phyloP scores from a whole-genome alignment of 2,329 filamentous ascomycete genomes.

The Stachybotrys chlorohalonatus region DNA sequence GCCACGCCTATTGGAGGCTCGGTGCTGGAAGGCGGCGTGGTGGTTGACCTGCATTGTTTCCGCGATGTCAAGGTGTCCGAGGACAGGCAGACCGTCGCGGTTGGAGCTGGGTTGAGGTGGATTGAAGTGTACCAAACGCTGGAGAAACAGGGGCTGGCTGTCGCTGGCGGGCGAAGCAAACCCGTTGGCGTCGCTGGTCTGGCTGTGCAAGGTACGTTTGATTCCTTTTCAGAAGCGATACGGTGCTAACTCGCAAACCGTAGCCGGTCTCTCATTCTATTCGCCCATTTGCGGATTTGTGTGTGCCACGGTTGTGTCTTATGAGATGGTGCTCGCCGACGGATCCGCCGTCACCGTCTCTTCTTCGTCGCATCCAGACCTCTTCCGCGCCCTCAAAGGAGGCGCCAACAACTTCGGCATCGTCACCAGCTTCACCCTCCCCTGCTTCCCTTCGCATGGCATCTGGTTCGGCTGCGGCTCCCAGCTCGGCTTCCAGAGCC shows the following conservation, averaged over 20 bases:
- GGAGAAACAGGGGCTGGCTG: not conserved
- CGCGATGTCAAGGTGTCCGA: not conserved
- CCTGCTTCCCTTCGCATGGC: constrained; percentile 9
- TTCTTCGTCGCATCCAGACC: constrained; percentile 15
- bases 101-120: not conserved
- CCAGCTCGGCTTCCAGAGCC: not conserved
- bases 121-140: not conserved
- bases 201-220: not conserved
- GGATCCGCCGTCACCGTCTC: constrained; percentile 29
- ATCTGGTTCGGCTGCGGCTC: constrained; percentile 2
- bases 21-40: not conserved
- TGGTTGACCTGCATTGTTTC: not conserved
- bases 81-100: not conserved
- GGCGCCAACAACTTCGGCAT: constrained; percentile 35
- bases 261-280: constrained; percentile 2
- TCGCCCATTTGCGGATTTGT: constrained; percentile 1
- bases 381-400: constrained; percentile 34
- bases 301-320: not conserved
- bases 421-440: constrained; percentile 20
- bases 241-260: not conserved
- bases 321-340: constrained; percentile 29
- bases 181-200: constrained; percentile 1
- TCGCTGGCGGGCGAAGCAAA: not conserved
- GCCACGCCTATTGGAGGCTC: not conserved
- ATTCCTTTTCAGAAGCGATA: not conserved